phyloP scores from a whole-genome alignment of 495 filamentous ascomycete genomes.

The Saxispiralis lemnorum region DNA sequence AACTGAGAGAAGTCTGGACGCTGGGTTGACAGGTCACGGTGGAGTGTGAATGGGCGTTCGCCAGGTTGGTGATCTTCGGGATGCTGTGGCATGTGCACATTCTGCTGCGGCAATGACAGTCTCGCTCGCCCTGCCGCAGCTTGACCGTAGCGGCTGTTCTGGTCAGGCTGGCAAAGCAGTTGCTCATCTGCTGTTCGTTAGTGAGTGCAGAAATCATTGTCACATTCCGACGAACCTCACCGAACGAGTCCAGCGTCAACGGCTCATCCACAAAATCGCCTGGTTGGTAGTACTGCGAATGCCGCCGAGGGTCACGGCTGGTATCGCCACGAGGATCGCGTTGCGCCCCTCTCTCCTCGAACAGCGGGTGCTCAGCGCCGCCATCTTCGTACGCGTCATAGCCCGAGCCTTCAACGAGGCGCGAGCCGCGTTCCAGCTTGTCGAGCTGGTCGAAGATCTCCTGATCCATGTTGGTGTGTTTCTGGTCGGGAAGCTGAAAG shows the following conservation, averaged over 20 bases:
- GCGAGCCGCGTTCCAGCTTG: slow-evolving; percentile 7
- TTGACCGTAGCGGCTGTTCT: slow-evolving; percentile 15
- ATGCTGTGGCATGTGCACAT: not conserved
- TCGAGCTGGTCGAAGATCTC: slow-evolving; percentile 14
- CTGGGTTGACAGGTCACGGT: slow-evolving; percentile 7
- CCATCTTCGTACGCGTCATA: slow-evolving; percentile 1
- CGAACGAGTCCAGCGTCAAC: slow-evolving; percentile 31
- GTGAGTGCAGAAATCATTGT: not conserved
- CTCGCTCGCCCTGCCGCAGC: slow-evolving; percentile 17
- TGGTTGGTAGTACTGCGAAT: not conserved
- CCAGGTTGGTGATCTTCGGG: not conserved
- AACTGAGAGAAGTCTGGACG: slow-evolving; percentile 6
- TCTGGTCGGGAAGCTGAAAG: not conserved
- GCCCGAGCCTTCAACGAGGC: not conserved
- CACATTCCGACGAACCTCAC: slow-evolving; percentile 19
- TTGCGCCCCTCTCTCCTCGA: not conserved
- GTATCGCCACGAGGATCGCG: not conserved
- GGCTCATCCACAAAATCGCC: slow-evolving; percentile 13
- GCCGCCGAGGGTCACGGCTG: not conserved
- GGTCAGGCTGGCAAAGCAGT: slow-evolving; percentile 13
- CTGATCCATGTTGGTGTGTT: slow-evolving; percentile 5
- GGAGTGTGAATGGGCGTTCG: not conserved
- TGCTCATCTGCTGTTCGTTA: slow-evolving; percentile 17
- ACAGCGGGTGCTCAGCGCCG: slow-evolving; percentile 3
- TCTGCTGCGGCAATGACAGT: slow-evolving; percentile 14